phyloP scores from a whole-genome alignment of 495 filamentous ascomycete genomes.

The Penicillium argentinense region DNA sequence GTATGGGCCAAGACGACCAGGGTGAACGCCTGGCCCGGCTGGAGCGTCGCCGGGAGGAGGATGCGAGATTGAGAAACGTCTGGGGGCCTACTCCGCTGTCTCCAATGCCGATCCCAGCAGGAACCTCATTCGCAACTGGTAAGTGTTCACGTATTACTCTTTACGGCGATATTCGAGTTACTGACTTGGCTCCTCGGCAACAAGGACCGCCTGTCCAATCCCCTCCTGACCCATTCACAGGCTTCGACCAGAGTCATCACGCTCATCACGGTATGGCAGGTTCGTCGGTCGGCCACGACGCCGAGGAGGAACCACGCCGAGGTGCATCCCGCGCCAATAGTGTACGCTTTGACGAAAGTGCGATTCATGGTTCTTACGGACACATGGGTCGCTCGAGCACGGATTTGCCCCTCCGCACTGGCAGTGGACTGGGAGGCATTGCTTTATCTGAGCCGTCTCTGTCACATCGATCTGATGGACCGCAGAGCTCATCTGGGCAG shows the following conservation, averaged over 20 bases:
- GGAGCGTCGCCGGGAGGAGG: slow-evolving; percentile 79
- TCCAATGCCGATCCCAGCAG: slow-evolving; percentile 73
- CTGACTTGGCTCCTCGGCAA: background rate
- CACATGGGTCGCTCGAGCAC: slow-evolving; percentile 76
- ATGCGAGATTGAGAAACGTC: slow-evolving; percentile 78
- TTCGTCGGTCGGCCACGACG: slow-evolving; percentile 70
- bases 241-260: slow-evolving; percentile 80
- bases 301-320: slow-evolving; percentile 87
- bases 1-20: slow-evolving; percentile 75
- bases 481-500: slow-evolving; percentile 86
- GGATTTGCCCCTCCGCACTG: slow-evolving; percentile 74
- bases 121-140: slow-evolving; percentile 76
- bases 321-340: slow-evolving; percentile 94
- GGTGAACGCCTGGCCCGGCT: slow-evolving; percentile 75
- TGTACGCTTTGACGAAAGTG: slow-evolving; percentile 97
- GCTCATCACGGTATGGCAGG: slow-evolving; percentile 63
- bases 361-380: slow-evolving; percentile 85
- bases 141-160: slow-evolving; percentile 6
- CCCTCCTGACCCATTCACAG: slow-evolving; percentile 73
- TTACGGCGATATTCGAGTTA: background rate
- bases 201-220: slow-evolving; percentile 76
- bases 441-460: slow-evolving; percentile 83
- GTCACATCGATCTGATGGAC: slow-evolving; percentile 95
- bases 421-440: slow-evolving; percentile 79
- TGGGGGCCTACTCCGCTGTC: slow-evolving; percentile 68